phyloP scores from a whole-genome alignment of 176 grass and related monocot genomes.

The Juncus inflexus region DNA sequence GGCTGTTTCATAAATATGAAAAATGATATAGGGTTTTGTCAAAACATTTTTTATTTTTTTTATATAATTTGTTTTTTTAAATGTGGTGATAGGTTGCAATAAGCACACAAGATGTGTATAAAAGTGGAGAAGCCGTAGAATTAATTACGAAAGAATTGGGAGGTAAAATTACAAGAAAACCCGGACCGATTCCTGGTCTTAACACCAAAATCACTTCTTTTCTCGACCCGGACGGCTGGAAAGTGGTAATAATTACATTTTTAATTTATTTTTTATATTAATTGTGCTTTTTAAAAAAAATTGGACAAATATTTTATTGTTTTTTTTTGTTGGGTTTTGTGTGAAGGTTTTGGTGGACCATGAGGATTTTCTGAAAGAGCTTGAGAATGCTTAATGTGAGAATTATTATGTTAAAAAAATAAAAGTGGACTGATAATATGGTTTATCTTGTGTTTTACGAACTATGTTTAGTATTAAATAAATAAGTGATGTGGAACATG shows the following conservation, averaged over 20 bases:
- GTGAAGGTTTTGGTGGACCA: conserved; percentile 74
- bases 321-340: background rate
- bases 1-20: no score
- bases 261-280: background rate
- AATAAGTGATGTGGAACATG: conserved; percentile 11
- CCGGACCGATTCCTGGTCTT: conserved; percentile 74
- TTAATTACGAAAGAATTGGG: conserved; percentile 70
- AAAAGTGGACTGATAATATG: background rate
- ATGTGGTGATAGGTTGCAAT: conserved; percentile 62
- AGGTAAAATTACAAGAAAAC: conserved; percentile 79
- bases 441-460: background rate
- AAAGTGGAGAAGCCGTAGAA: conserved; percentile 69
- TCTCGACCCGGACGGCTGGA: conserved; percentile 99
- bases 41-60: no score
- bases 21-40: no score
- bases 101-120: conserved; percentile 95
- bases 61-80: conserved; percentile 1
- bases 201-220: conserved; percentile 92
- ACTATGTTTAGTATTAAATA: conserved; percentile 3
- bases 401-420: background rate
- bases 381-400: conserved; percentile 26
- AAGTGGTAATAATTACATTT: conserved; percentile 49
- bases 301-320: conserved; percentile 1
- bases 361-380: conserved; percentile 75
- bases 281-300: conserved; percentile 3